These are phyloP conservation scores for Penicillium sclerotiorum DNA, from an alignment of 2,329 filamentous ascomycete species.

Conservation along the genomic window DNA sequence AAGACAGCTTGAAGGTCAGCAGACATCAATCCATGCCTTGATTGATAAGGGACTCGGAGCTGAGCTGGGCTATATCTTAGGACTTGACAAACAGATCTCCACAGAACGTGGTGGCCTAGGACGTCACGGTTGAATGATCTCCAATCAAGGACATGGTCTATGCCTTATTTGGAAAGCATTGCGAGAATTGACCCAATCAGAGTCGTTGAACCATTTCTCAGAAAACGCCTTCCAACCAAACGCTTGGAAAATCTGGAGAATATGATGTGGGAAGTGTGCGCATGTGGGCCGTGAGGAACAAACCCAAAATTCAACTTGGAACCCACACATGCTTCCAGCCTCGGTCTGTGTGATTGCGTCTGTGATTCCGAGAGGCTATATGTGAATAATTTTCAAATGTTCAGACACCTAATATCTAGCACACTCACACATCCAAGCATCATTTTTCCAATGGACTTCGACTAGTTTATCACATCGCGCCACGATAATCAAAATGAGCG, in stretches of 20 bases:
- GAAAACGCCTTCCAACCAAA: neutral
- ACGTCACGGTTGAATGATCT: neutral
- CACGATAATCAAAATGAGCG: neutral
- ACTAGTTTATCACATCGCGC: neutral
- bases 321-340: neutral
- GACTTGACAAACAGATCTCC: no score
- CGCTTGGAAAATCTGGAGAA: neutral
- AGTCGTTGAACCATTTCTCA: neutral
- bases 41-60: no score
- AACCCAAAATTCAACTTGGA: neutral
- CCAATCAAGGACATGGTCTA: neutral
- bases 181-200: neutral
- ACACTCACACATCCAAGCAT: no score
- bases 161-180: neutral
- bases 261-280: neutral
- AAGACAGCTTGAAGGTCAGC: no score
- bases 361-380: no score
- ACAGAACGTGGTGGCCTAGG: neutral
- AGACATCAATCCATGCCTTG: no score
- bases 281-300: neutral
- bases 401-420: no score
- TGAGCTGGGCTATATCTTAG: no score
- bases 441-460: neutral
- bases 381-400: no score
- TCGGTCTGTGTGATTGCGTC: neutral